Evolutionary conservation across 306 rosid genomes (phyloP), one percentile per base, ranked within the genome.

Genomic region (Lithocarpus polystachyus): DNA sequence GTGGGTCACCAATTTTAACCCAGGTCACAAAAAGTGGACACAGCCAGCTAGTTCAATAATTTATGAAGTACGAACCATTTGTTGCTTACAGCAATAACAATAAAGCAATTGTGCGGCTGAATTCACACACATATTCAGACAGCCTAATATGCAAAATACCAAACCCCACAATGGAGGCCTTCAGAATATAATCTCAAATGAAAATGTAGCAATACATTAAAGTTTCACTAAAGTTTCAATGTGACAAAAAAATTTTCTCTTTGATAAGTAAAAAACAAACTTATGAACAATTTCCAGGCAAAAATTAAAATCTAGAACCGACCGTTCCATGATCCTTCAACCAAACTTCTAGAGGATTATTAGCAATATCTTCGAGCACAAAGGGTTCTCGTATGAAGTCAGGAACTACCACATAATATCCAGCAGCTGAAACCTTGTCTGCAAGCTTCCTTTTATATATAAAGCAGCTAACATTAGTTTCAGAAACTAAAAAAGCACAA

Each of bases 341-440:
- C 96, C 97, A 92, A 62, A 19, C 86, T 35, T 43, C 57, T 5
- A 89, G 0, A 7, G 93, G 84, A 76, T 85, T 80, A 54, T 37
- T 6, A 65, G 85, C 51, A 48, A 48, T 48, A 74, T 82, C 79
- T 31, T 78, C 81, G 15, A 86, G 81, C 17, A 28, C 74, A 69
- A 4, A 90, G 51, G 97, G 97, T 5, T 94, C 97, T 18, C 91
- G 31, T 0, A 92, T 73, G 87, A 92, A 88, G 80, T 94, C 96
- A 40, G 97, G 92, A 79, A 88, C 94, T 75, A 79, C 92, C 73
- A 90, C 97, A 80, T 82, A 87, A 87, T 85, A 94, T 56, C 98
- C 97, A 73, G 88, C 87, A 73, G 92, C 89, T 33, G 94, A 92
- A 83, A 88, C 75, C 81, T 92, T 92, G 85, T 92, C 96, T 6